Conservation (phyloP, 2,329 filamentous ascomycete species). For the Zymoseptoria brevis region DNA sequence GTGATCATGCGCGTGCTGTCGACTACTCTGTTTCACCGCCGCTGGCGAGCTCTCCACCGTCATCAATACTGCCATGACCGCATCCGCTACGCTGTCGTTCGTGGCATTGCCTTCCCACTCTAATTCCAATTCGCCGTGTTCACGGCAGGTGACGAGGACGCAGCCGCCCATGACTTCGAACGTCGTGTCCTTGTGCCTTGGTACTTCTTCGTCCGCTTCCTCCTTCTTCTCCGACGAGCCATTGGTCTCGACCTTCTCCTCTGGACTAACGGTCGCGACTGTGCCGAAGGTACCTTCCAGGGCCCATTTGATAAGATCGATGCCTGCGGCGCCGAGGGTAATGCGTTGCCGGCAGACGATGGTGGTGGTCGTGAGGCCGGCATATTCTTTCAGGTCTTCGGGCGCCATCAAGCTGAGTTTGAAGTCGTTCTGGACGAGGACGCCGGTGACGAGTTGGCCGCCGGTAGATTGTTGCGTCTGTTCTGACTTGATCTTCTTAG, state of each 20-base stretch:
- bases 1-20: slow-evolving; percentile 42
- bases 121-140: slow-evolving; percentile 70
- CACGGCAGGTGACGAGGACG: slow-evolving; percentile 57
- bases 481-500: slow-evolving; percentile 33
- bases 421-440: slow-evolving; percentile 95
- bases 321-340: slow-evolving; percentile 75
- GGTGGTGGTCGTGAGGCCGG: slow-evolving; percentile 90
- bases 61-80: slow-evolving; percentile 84
- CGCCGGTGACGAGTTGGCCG: slow-evolving; percentile 66
- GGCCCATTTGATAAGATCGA: slow-evolving; percentile 88
- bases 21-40: slow-evolving; percentile 72
- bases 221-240: slow-evolving; percentile 11
- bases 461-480: slow-evolving; percentile 36
- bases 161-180: slow-evolving; percentile 80
- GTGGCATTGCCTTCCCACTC: slow-evolving; percentile 98
- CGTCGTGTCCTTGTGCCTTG: slow-evolving; percentile 40
- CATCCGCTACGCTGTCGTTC: slow-evolving; percentile 96
- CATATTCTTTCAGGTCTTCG: slow-evolving; percentile 91
- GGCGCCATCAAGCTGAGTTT: slow-evolving; percentile 96
- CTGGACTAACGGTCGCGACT: slow-evolving; percentile 43
- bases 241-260: slow-evolving; percentile 8
- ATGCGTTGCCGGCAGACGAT: slow-evolving; percentile 89
- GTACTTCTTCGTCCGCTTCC: slow-evolving; percentile 59
- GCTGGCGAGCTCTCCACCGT: slow-evolving; percentile 91
- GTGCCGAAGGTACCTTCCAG: slow-evolving; percentile 89